Base-by-base conservation (phyloP, 768 basidiomycete genomes). In the Xerocomus spinulosus region DNA sequence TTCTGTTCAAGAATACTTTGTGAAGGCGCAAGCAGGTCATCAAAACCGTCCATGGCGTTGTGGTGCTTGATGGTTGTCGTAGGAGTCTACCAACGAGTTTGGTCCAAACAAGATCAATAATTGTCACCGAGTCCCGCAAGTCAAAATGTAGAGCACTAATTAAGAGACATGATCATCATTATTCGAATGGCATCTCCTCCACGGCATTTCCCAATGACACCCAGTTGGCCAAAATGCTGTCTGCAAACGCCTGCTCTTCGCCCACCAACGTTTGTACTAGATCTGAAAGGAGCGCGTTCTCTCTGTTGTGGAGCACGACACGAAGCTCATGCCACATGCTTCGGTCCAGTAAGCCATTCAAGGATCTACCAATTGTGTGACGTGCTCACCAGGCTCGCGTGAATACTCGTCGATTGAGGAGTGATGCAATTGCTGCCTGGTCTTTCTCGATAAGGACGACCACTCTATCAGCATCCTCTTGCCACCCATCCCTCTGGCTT, bases 241-340 rank as follows among this genome's bases (percentile, higher is more conserved):
- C 79, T 1, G 80, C 68, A 59, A 82, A 91, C 41, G 76, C 78
- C 40, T 77, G 78, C 60, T 94, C 90, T 46, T 89, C 87, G 43
- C 74, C 75, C 3, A 83, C 82, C 63, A 93, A 88, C 1, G 70
- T 69, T 63, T 89, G 82, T 50, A 85, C 81, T 2, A 85, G 72
- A 51, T 84, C 74, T 0, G 87, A 86, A 23, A 94, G 68, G 29
- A 94, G 75, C 0, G 87, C 77, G 55, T 92, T 90, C 70, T 96
- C 93, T 46, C 87, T 76, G 54, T 94, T 92, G 66, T 96, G 92
- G 37, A 95, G 71, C 30, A 97, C 85, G 15, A 92, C 88, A 20
- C 90, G 82, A n/a, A 95, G 74, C 66, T 97, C 93, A 58, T 95
- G 89, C 92, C 93, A 97, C 79, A 96, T 80, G 55, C 93, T 92